These are phyloP conservation scores for Podosphaera aphanis DNA, from an alignment of 2,329 filamentous ascomycete species.

Conservation along the genomic window DNA sequence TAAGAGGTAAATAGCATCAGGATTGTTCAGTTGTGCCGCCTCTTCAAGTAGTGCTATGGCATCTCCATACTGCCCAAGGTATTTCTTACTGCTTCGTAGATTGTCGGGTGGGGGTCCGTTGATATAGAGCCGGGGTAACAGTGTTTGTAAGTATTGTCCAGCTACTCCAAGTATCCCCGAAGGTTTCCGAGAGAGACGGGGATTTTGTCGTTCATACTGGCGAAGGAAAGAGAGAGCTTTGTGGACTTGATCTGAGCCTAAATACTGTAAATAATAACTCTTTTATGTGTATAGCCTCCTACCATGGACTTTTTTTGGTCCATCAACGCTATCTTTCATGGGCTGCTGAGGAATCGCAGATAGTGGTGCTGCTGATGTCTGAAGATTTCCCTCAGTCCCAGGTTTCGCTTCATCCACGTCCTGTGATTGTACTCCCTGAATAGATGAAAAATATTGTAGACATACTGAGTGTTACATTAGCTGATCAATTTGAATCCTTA, in stretches of 20 bases:
- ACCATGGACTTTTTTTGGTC: constrained; percentile 10
- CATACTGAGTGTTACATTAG: constrained; percentile 8
- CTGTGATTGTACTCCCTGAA: constrained; percentile 7
- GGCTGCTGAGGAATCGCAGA: constrained; percentile 12
- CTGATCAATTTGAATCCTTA: neutral
- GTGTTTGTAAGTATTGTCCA: constrained; percentile 35
- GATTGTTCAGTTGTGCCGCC: constrained; percentile 31
- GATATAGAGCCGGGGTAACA: constrained; percentile 41
- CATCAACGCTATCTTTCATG: constrained; percentile 8
- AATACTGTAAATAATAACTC: constrained; percentile 5
- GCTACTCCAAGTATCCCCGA: constrained; percentile 32
- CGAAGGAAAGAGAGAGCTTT: constrained; percentile 17
- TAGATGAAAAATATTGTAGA: constrained; percentile 9
- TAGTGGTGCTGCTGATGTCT: constrained; percentile 11
- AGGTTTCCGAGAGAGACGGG: constrained; percentile 21
- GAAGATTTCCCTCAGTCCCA: constrained; percentile 8
- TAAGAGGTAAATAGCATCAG: constrained; percentile 71
- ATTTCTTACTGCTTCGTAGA: constrained; percentile 10
- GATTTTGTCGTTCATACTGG: constrained; percentile 13
- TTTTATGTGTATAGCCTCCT: neutral
- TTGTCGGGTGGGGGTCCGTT: constrained; percentile 25
- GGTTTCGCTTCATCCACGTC: constrained; percentile 7
- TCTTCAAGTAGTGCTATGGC: constrained; percentile 34
- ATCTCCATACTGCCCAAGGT: constrained; percentile 27
- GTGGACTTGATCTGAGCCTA: constrained; percentile 15